Percentiles rank a stretch among this genome's conserved stretches.
Evolutionary conservation across 2,329 filamentous ascomycete species (phyloP).

Genomic region (Graphilbum fragrans): DNA sequence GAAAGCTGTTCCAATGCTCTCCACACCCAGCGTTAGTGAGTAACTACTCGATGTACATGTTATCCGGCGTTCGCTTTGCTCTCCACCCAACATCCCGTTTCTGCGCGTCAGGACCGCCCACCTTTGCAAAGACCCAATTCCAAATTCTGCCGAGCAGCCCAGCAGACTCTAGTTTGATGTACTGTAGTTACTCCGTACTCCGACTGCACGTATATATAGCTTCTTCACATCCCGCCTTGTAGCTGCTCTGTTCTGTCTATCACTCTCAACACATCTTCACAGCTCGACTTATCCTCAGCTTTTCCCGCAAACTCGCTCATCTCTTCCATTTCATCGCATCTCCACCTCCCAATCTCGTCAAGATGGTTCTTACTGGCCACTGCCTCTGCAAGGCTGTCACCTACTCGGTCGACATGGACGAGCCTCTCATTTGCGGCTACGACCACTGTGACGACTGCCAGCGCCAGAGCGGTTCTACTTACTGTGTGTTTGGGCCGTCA

Average conservation of each 20-base stretch:
- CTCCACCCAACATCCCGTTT: too few species aligned
- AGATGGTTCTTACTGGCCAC: conserved; percentile 56
- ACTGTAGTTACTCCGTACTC: too few species aligned
- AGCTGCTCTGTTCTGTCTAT: neutral
- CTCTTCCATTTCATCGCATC: neutral
- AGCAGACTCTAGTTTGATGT: too few species aligned
- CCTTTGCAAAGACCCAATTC: neutral
- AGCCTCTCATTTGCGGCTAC: conserved; percentile 45
- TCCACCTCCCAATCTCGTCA: conserved; percentile 16
- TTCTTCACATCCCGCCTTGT: neutral
- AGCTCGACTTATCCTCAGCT: neutral
- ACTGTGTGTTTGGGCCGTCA: conserved; percentile 40
- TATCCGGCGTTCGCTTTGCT: conserved; percentile 4
- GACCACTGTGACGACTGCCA: conserved; percentile 66
- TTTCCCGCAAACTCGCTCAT: neutral
- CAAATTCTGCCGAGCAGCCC: neutral
- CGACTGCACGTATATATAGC: too few species aligned
- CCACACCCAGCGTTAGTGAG: too few species aligned
- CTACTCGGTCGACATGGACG: conserved; percentile 46
- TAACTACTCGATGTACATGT: too few species aligned
- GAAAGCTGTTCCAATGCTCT: too few species aligned
- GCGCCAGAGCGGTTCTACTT: conserved; percentile 56
- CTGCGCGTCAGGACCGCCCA: too few species aligned
- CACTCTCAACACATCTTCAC: neutral
- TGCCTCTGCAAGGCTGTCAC: conserved; percentile 62